Base-by-base conservation (phyloP, 2,329 filamentous ascomycete species). In the Penicillium sp. region DNA sequence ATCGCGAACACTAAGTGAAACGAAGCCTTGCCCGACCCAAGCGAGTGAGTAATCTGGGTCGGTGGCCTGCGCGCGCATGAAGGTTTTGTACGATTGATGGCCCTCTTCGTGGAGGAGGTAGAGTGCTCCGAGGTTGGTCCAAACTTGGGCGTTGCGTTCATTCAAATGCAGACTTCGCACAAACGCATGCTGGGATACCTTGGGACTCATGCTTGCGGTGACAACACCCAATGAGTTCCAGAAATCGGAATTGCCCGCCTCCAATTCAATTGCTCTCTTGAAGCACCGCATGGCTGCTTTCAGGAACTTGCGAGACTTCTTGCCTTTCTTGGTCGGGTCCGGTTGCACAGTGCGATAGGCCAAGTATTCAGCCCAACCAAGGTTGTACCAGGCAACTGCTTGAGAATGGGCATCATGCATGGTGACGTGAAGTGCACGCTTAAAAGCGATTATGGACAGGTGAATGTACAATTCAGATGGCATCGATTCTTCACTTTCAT, bases 151-250 rank as follows among this genome's bases (percentile, higher is more conserved):
- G 62, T 87, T 95, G 59, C 90, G 81, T 72, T 99, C 93, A 67
- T 97, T 95, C 16, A 99, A 79, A 72, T 95, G 89, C n/a, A 99
- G 74, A 63, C 92, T 96, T 64, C 95, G 83, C 13, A 96, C 89
- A 66, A 99, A 93, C 0, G 94, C 86, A 72, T 99, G 95, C 72
- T 99, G 94, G 0, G 94, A 87, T 2, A 99, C 90, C 55, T 88
- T 86, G 0, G 92, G 89, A 68, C 90, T 97, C 63, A 97, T 82
- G 44, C 85, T 85, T 60, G 90, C 92, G 2, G 94, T 97, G 26
- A 90, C 91, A 4, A 97, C 90, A 48, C 93, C 94, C 3, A 99
- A 81, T 0, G 94, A 88, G 69, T 97, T 97, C 94, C 94, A 99
- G 72, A 97, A 97, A 64, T 97, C 93, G 0, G 90, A 80, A 69